A percentile compares a stretch with the other conserved stretches of the same genome.
phyloP scores from a whole-genome alignment of 2,329 filamentous ascomycete genomes.

The Colletotrichum tropicale region DNA sequence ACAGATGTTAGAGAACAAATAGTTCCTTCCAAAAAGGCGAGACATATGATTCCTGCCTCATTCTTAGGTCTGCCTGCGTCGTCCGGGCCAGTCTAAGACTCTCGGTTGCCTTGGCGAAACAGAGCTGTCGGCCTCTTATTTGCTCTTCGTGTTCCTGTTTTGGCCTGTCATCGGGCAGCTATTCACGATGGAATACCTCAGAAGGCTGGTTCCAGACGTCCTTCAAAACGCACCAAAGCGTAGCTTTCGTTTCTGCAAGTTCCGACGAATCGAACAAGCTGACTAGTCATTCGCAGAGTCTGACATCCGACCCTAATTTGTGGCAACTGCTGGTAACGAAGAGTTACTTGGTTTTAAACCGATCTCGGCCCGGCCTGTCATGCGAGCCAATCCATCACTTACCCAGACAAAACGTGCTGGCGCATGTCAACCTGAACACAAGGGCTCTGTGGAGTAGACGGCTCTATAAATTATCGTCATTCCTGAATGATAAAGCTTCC shows the following conservation, averaged over 20 bases:
- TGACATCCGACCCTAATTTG: not conserved
- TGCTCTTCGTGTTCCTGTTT: not conserved
- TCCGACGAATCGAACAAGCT: not conserved
- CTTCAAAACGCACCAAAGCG: rapidly evolving
- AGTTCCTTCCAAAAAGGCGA: rapidly evolving
- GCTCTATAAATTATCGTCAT: not conserved
- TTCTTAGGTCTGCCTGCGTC: not conserved
- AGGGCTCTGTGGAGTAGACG: not conserved
- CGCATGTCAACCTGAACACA: not conserved
- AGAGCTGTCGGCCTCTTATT: not conserved
- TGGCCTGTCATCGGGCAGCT: not conserved
- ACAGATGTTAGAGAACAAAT: too few relatives aligned
- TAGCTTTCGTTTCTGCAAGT: not conserved
- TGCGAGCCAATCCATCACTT: not conserved
- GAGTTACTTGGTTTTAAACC: not conserved
- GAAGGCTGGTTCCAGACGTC: not conserved
- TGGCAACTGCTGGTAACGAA: not conserved
- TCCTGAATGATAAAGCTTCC: not conserved
- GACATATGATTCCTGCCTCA: too few relatives aligned
- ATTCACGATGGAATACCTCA: not conserved
- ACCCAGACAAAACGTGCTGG: not conserved
- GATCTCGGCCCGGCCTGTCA: not conserved
- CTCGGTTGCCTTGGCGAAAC: not conserved
- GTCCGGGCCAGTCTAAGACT: not conserved
- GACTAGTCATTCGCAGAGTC: not conserved